Percentiles rank a stretch among this genome's conserved stretches.
These are phyloP conservation scores for Phaeosphaeriaceae sp. DNA, from an alignment of 2,329 filamentous ascomycete species.

Conservation along the genomic window DNA sequence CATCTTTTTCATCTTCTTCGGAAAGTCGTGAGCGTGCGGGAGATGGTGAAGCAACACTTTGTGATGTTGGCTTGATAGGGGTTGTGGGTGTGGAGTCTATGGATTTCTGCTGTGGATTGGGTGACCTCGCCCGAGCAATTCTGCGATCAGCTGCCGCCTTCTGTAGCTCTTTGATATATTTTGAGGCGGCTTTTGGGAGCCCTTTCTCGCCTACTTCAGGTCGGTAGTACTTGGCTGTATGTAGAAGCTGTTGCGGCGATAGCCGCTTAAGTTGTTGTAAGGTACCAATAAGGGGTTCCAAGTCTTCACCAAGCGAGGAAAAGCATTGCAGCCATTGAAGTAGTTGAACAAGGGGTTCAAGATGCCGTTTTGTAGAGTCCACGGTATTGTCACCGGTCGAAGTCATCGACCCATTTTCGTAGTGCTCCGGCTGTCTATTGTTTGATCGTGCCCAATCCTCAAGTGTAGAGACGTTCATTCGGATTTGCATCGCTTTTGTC, in stretches of 20 bases:
- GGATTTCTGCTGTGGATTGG: slow-evolving; percentile 46
- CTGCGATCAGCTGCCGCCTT: slow-evolving; percentile 67
- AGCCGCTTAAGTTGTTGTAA: slow-evolving; percentile 86
- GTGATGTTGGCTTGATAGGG: slow-evolving; percentile 35
- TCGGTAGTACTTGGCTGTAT: slow-evolving; percentile 90
- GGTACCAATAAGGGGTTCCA: slow-evolving; percentile 86
- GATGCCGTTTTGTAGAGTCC: slow-evolving; percentile 81
- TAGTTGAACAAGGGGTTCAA: slow-evolving; percentile 89
- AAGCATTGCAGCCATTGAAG: slow-evolving; percentile 98
- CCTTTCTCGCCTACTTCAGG: slow-evolving; percentile 95
- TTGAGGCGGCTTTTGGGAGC: slow-evolving; percentile 84
- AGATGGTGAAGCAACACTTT: slow-evolving; percentile 33
- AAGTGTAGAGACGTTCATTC: slow-evolving; percentile 94
- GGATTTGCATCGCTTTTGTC: slow-evolving; percentile 99
- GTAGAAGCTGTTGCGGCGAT: slow-evolving; percentile 86
- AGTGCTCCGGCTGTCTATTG: slow-evolving; percentile 93
- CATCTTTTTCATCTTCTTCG: slow-evolving; percentile 67
- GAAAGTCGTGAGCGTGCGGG: slow-evolving; percentile 43
- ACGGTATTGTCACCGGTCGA: slow-evolving; percentile 86
- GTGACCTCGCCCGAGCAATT: slow-evolving; percentile 42
- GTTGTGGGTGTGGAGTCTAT: slow-evolving; percentile 39
- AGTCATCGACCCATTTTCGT: slow-evolving; percentile 86
- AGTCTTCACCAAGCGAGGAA: slow-evolving; percentile 88
- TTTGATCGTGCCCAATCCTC: slow-evolving; percentile 97
- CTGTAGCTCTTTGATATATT: slow-evolving; percentile 82